Evolutionary conservation across 768 basidiomycete genomes (phyloP), one percentile per base, ranked within the genome.

Genomic region (Naganishia vishniacii): DNA sequence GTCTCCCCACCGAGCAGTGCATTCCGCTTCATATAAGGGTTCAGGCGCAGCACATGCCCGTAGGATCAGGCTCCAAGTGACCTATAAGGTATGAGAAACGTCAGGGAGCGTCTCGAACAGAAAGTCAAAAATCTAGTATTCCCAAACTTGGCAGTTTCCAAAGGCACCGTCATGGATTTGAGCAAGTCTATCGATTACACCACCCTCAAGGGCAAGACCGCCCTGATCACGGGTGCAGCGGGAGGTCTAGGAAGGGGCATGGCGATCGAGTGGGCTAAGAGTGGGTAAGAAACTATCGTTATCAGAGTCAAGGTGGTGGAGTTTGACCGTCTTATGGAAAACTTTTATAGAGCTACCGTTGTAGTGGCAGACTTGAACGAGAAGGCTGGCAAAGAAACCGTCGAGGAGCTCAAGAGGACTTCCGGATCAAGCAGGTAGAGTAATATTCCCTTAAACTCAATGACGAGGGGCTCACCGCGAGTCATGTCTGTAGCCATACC

Each of bases 291-390:
- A n/a, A 48, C 58, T 59, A 8, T 51, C 32, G 25, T 37, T 18
- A 9, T 42, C 32, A 2, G 41, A 25, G 3, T 12, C 41, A n/a
- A 62, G 3, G 1, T 11, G 46, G 20, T 12, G 31, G 20, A 29
- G 6, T 18, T 46, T 29, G 25, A n/a, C n/a, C n/a, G n/a, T n/a
- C n/a, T n/a, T n/a, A n/a, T n/a, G n/a, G n/a, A n/a, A n/a, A n/a
- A n/a, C n/a, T n/a, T n/a, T n/a, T 18, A 18, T 46, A 66, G 59
- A 18, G 65, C 65, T 6, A 45, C 32, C 26, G 28, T 66, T n/a
- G 37, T 66, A 1, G 45, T 66, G 23, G 65, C 60, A 15, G 65
- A 66, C 46, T 34, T 66, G 28, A 51, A 61, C 29, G 65, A 66
- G 48, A 34, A 45, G 44, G 59, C 59, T 23, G 60, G 65, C 13